Evolutionary conservation across 2,329 filamentous ascomycete genomes (phyloP), one percentile per base, ranked within the genome.

Genomic region (Fusarium sp.): DNA sequence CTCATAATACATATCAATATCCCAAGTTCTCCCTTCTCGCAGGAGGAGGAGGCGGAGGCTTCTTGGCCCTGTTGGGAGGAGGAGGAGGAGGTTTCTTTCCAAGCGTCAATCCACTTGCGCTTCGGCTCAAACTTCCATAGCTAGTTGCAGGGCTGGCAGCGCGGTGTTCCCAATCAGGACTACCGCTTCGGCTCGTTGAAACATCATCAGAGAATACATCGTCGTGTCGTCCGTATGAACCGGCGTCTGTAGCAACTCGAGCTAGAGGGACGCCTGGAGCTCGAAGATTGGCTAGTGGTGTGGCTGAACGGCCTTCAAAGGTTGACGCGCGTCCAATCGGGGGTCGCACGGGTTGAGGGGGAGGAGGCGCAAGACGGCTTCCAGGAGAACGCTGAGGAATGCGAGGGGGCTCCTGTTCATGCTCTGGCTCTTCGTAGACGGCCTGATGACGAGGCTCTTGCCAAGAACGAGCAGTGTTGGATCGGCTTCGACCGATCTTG

Each of bases 111-210:
- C 72, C 70, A 25, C 68, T 76, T 36, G 81, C 76, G 54, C 79
- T 85, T 43, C 82, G 79, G 67, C 80, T 86, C 43, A 86, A 72
- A 73, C 85, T 87, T 60, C 83, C 84, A 57, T 85, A 82, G 74
- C 85, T 87, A 2, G 85, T 87, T 4, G 85, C 83, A 0, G 86
- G 85, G 68, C 85, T 88, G 57, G 84, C 78, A 70, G 83, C 84
- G 43, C 85, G 82, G 20, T 78, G 80, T 76, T 66, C 64, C 54
- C 81, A 84, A 53, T 85, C 82, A 1, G 84, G 83, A 35, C 84
- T 87, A 37, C 81, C 83, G 63, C 83, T 83, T 63, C 82, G 83
- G 66, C 83, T 85, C 10, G 81, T 82, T 45, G 83, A 85, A 54
- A 84, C 81, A 63, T 87, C 85, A 46, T 82, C 84, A 60, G 76